Evolutionary conservation across 2,329 filamentous ascomycete species (phyloP).

Genomic region (Zelopaecilomyces penicillatus): DNA sequence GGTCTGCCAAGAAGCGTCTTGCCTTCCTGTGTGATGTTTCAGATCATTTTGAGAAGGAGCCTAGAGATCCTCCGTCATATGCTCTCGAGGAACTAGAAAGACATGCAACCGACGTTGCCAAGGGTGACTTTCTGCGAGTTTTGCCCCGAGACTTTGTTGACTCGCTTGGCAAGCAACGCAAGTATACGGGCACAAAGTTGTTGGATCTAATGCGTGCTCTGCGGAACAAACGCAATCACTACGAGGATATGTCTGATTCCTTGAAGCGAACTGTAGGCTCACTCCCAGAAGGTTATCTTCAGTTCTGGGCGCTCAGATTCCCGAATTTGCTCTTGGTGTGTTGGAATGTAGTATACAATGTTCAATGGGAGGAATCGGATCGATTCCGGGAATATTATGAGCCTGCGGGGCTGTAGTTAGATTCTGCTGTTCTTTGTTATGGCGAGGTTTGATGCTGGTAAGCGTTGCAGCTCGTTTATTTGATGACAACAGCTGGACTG

Average conservation of each 20-base stretch:
- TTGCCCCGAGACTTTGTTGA: slow-evolving; percentile 80
- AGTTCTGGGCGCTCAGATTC: slow-evolving; percentile 75
- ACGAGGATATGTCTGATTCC: slow-evolving; percentile 84
- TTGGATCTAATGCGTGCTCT: slow-evolving; percentile 82
- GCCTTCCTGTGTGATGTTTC: slow-evolving; percentile 93
- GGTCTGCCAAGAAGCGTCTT: slow-evolving; percentile 80
- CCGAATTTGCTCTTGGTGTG: slow-evolving; percentile 70
- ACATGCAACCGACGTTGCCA: slow-evolving; percentile 44
- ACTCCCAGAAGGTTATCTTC: slow-evolving; percentile 70
- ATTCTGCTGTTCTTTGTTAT: not conserved
- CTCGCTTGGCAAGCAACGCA: slow-evolving; percentile 85
- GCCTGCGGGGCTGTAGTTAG: slow-evolving; percentile 29
- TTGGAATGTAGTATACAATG: slow-evolving; percentile 63
- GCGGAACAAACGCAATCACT: slow-evolving; percentile 95
- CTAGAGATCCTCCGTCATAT: slow-evolving; percentile 68
- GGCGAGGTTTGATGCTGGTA: too few relatives aligned
- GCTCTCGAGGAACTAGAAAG: slow-evolving; percentile 53
- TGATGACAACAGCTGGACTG: too few relatives aligned
- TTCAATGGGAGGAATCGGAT: slow-evolving; percentile 54
- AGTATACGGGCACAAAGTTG: slow-evolving; percentile 78
- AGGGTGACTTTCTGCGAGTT: slow-evolving; percentile 67
- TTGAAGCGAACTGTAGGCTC: slow-evolving; percentile 63
- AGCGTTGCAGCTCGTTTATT: not conserved
- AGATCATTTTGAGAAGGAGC: slow-evolving; percentile 92
- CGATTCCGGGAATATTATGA: slow-evolving; percentile 66